Evolutionary conservation across 441 rosid genomes (phyloP).

Genomic region (Populus hybrid): DNA sequence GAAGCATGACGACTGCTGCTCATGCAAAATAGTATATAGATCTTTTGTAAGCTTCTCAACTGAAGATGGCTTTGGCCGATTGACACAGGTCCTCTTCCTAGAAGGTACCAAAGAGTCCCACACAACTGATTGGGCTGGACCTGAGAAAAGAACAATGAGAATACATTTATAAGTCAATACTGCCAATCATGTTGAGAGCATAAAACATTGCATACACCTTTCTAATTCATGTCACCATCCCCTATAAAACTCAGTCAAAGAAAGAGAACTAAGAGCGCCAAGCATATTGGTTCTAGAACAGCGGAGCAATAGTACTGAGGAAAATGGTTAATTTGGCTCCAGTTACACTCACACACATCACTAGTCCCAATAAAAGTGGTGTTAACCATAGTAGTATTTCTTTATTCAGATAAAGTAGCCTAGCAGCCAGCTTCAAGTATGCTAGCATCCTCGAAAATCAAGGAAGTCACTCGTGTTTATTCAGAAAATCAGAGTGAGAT

Average conservation of each 20-base stretch:
- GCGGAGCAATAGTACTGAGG: not conserved
- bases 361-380: not conserved
- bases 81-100: constrained; percentile 83
- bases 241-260: not conserved
- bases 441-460: not conserved
- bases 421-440: constrained; percentile 11
- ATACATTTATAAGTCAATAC: constrained; percentile 4
- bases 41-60: constrained; percentile 95
- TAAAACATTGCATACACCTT: constrained; percentile 3
- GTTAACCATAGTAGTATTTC: not conserved
- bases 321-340: not conserved
- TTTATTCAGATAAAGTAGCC: not conserved
- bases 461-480: constrained; percentile 1
- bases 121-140: constrained; percentile 79
- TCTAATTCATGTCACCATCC: not conserved
- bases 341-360: not conserved
- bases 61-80: constrained; percentile 74
- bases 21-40: constrained; percentile 77
- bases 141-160: constrained; percentile 36
- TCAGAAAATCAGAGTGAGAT: not conserved
- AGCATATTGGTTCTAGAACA: not conserved
- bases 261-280: not conserved
- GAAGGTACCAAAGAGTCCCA: constrained; percentile 93
- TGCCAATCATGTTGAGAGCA: not conserved
- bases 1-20: constrained; percentile 85